Percentiles rank a stretch among this genome's conserved stretches.
phyloP scores from a whole-genome alignment of 169 alveolate species.

The Plasmodium knowlesi region DNA sequence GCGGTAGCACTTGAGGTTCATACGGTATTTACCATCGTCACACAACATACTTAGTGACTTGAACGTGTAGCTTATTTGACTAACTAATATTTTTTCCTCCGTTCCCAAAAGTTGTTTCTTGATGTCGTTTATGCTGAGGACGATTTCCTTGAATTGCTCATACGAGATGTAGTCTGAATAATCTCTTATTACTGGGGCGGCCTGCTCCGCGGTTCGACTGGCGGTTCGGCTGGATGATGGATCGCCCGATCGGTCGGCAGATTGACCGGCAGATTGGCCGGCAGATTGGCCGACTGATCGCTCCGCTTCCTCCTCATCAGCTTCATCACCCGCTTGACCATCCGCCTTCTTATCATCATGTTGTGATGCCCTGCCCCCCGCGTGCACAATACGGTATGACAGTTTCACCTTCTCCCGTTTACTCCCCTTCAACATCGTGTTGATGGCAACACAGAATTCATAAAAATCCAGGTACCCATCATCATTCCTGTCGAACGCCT shows the following conservation, averaged over 20 bases:
- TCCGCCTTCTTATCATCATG: no score
- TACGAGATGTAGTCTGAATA: constrained; percentile 31
- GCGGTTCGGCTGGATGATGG: background rate
- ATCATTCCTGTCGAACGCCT: constrained; percentile 84
- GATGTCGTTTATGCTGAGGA: constrained; percentile 53
- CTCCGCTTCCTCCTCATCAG: background rate
- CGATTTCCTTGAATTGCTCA: constrained; percentile 62
- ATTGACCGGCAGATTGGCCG: background rate
- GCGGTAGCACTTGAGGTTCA: constrained; percentile 65
- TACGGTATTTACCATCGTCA: constrained; percentile 59
- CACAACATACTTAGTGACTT: constrained; percentile 65
- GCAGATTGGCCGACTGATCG: background rate
- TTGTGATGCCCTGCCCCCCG: background rate
- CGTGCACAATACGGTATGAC: constrained; percentile 81
- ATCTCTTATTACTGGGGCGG: background rate
- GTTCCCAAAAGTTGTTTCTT: constrained; percentile 71
- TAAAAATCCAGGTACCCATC: constrained; percentile 84
- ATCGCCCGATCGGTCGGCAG: no score
- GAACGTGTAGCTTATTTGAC: constrained; percentile 55
- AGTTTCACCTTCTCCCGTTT: constrained; percentile 81
- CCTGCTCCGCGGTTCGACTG: background rate
- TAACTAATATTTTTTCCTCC: constrained; percentile 54
- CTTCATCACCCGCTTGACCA: background rate
- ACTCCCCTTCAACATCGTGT: constrained; percentile 83
- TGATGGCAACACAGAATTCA: constrained; percentile 85